Evolutionary conservation across 306 rosid genomes (phyloP).

Genomic region (Citrullus colocynthis): DNA sequence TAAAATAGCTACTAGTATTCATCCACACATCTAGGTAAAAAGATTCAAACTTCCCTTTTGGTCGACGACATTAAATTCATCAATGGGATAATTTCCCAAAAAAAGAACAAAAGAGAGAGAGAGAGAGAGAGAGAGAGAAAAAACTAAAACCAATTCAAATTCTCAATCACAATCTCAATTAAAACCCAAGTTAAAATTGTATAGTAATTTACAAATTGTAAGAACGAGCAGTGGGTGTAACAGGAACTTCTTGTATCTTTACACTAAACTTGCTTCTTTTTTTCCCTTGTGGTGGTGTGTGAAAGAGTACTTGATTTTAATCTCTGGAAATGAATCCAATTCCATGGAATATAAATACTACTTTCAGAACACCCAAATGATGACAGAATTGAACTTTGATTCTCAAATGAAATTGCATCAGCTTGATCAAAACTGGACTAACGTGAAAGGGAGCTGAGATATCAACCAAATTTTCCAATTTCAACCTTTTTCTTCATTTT

Average conservation of each 20-base stretch:
- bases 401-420: conserved; percentile 3
- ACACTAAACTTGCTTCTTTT: neutral
- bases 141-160: neutral
- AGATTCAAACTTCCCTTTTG: no score
- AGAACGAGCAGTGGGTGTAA: neutral
- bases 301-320: neutral
- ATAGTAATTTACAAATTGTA: neutral
- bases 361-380: neutral
- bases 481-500: conserved; percentile 58
- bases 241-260: neutral
- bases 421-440: neutral
- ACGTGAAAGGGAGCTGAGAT: neutral
- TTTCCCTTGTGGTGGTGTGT: neutral
- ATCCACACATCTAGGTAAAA: no score
- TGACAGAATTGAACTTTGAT: neutral
- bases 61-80: no score
- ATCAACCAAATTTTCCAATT: conserved; percentile 44
- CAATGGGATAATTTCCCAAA: no score
- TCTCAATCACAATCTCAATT: neutral
- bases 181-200: neutral
- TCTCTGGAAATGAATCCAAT: neutral
- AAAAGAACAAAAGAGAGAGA: no score
- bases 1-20: no score
- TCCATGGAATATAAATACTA: neutral
- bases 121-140: no score